These are phyloP conservation scores for Glycine soja DNA, from an alignment of 306 rosid genomes.

Conservation along the genomic window DNA sequence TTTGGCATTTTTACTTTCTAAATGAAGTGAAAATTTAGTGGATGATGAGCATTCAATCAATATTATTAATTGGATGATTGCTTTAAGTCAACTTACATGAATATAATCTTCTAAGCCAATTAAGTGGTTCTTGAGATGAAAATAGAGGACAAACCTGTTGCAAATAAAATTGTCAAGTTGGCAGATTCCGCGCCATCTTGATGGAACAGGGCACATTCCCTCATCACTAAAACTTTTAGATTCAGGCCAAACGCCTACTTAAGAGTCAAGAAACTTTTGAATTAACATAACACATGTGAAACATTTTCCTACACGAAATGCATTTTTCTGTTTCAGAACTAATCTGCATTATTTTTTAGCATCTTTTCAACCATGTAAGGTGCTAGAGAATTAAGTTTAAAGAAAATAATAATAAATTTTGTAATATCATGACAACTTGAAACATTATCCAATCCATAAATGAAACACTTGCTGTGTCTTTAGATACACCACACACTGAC, in stretches of 20 bases:
- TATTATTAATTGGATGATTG: background rate
- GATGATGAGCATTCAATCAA: background rate
- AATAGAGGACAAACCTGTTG: constrained; percentile 57
- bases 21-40: background rate
- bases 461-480: background rate
- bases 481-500: background rate
- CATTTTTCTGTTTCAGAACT: background rate
- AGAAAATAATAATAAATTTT: background rate
- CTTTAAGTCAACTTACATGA: too few species aligned
- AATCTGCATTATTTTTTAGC: background rate
- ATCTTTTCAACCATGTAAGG: background rate
- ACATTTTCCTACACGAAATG: background rate
- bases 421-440: too few species aligned
- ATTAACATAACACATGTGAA: background rate
- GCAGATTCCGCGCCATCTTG: constrained; percentile 67
- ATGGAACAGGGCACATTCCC: constrained; percentile 64
- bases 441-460: background rate
- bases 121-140: background rate
- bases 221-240: constrained; percentile 68
- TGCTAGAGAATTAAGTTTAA: background rate
- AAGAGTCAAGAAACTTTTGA: background rate
- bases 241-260: constrained; percentile 79
- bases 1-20: background rate
- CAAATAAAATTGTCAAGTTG: constrained; percentile 56
- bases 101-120: background rate